These are phyloP conservation scores for Megacollybia platyphylla DNA, from an alignment of 1,284 basidiomycete species.

Conservation along the genomic window DNA sequence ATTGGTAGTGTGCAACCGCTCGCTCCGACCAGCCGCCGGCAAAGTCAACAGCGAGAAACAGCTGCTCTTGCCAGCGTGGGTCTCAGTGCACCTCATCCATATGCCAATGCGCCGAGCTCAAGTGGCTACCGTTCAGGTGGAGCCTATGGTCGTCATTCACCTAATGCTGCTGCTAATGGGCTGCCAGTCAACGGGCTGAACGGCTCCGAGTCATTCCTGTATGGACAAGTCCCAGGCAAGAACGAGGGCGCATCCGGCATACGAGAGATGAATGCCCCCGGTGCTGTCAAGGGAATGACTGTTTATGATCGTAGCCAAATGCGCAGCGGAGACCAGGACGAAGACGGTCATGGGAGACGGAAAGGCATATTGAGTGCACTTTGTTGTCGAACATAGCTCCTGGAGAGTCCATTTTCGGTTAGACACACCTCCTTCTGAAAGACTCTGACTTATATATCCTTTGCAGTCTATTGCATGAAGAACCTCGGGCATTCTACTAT, in stretches of 20 bases:
- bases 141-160: constrained; percentile 44
- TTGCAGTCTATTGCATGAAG: not conserved
- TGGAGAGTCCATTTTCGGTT: not conserved
- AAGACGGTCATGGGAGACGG: constrained; percentile 33
- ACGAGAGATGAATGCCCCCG: constrained; percentile 17
- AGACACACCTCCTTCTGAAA: not conserved
- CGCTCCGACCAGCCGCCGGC: constrained; percentile 46
- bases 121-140: constrained; percentile 36
- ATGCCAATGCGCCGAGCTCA: constrained; percentile 46
- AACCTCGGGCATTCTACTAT: not conserved
- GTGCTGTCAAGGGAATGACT: constrained; percentile 32
- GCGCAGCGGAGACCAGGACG: constrained; percentile 31
- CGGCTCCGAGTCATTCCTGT: constrained; percentile 49
- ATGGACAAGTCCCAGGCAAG: constrained; percentile 36
- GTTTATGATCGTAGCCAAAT: constrained; percentile 47
- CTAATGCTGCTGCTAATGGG: constrained; percentile 19
- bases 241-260: constrained; percentile 32
- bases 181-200: constrained; percentile 19
- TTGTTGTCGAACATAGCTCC: constrained; percentile 31
- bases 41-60: constrained; percentile 46
- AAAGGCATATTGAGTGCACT: constrained; percentile 34
- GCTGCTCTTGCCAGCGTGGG: constrained; percentile 20
- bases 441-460: not conserved
- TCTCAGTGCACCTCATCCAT: constrained; percentile 50
- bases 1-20: constrained; percentile 47